These are phyloP conservation scores for Colletotrichum zoysiae DNA, from an alignment of 2,329 filamentous ascomycete genomes.

Conservation along the genomic window DNA sequence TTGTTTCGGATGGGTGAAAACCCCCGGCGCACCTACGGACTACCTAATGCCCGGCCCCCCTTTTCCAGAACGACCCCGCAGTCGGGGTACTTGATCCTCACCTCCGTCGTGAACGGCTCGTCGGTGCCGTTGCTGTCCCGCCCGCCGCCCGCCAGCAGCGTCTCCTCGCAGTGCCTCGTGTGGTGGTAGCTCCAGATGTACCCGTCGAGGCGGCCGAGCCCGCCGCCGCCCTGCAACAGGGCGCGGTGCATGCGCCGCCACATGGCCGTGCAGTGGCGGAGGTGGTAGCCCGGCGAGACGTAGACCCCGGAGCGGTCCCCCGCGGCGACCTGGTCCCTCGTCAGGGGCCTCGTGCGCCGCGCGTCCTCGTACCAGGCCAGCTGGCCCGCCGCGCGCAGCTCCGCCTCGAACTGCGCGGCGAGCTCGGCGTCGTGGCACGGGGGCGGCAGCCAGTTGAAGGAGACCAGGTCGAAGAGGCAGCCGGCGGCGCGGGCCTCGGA, in stretches of 20 bases:
- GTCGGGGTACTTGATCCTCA: constrained; percentile 38
- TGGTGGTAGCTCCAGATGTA: constrained; percentile 40
- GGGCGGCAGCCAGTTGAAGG: constrained; percentile 39
- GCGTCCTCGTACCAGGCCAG: constrained; percentile 31
- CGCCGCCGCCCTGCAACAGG: constrained; percentile 26
- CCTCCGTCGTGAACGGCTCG: constrained; percentile 28
- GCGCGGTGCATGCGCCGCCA: constrained; percentile 37
- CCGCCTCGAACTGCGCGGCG: constrained; percentile 20
- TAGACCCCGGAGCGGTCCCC: constrained; percentile 25
- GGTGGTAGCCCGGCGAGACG: constrained; percentile 32
- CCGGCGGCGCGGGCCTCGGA: constrained; percentile 32
- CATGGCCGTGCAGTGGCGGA: constrained; percentile 39
- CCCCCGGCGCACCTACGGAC: not conserved
- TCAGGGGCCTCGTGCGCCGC: constrained; percentile 6
- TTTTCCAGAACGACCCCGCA: constrained; percentile 24
- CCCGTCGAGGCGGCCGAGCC: constrained; percentile 28
- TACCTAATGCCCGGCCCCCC: not conserved
- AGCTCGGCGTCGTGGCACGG: constrained; percentile 34
- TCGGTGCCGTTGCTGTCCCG: not conserved
- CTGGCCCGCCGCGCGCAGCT: constrained; percentile 9
- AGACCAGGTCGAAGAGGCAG: constrained; percentile 33
- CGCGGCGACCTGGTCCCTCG: constrained; percentile 18
- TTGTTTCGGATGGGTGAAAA: not conserved
- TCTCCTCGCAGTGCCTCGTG: constrained; percentile 37
- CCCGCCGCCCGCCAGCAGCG: constrained; percentile 7